Conservation (phyloP, 2,329 filamentous ascomycete species). For the Rachicladosporium sp. region DNA sequence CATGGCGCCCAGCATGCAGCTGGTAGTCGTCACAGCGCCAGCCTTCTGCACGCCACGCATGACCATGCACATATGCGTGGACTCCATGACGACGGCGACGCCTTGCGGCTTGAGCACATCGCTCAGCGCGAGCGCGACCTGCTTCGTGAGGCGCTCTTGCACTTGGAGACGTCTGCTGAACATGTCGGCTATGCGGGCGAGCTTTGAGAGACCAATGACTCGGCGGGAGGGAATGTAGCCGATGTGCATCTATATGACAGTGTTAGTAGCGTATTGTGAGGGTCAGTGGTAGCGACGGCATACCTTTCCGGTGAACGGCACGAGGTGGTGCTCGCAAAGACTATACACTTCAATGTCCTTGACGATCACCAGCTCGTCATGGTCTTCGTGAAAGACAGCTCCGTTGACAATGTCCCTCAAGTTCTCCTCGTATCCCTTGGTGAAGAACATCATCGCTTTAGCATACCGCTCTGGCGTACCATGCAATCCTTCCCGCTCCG, state of each 20-base stretch:
- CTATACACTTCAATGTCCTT: conserved; percentile 90
- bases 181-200: conserved; percentile 87
- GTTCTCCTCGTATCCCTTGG: conserved; percentile 93
- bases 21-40: conserved; percentile 70
- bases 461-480: conserved; percentile 75
- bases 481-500: conserved; percentile 50
- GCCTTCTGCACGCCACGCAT: conserved; percentile 93
- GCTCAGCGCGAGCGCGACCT: conserved; percentile 80
- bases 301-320: conserved; percentile 86
- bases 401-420: conserved; percentile 82
- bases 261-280: not conserved
- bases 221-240: conserved; percentile 81
- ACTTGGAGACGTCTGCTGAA: conserved; percentile 82
- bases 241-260: conserved; percentile 66
- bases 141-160: conserved; percentile 83
- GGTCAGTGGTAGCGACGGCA: not conserved
- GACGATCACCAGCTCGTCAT: conserved; percentile 91
- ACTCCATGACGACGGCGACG: conserved; percentile 89
- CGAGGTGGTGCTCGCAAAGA: conserved; percentile 86
- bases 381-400: conserved; percentile 90
- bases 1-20: conserved; percentile 90
- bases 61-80: conserved; percentile 87
- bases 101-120: conserved; percentile 81
- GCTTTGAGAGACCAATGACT: conserved; percentile 82
- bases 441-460: conserved; percentile 91